Evolutionary conservation across 228 moss, liverwort and hornwort species (phyloP).

Genomic region (Sphagnum fallax): DNA sequence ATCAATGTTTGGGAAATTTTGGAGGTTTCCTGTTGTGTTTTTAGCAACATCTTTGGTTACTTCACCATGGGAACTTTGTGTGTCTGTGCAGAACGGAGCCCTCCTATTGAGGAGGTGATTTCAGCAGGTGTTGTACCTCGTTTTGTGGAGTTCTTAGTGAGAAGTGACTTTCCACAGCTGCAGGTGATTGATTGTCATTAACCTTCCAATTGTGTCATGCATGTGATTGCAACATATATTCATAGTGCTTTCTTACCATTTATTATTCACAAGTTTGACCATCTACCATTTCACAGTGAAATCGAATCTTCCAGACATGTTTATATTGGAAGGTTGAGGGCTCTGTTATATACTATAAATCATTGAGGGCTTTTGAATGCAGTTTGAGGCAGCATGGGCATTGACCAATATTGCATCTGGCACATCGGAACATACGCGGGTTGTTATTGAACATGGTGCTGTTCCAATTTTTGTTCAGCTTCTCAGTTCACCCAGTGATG

Average conservation of each 20-base stretch:
- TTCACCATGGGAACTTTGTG: too few relatives aligned
- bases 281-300: too few relatives aligned
- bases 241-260: too few relatives aligned
- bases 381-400: constrained; percentile 99
- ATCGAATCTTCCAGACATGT: too few relatives aligned
- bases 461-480: constrained; percentile 97
- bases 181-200: constrained; percentile 37
- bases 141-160: constrained; percentile 83
- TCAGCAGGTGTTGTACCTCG: constrained; percentile 95
- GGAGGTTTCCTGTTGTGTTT: too few relatives aligned
- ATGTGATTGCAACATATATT: too few relatives aligned
- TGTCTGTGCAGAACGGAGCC: constrained; percentile 65
- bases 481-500: constrained; percentile 86
- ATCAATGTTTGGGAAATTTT: too few relatives aligned
- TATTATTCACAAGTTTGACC: too few relatives aligned
- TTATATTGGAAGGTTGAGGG: too few relatives aligned
- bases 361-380: constrained; percentile 1
- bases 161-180: constrained; percentile 77
- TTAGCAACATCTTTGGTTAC: too few relatives aligned
- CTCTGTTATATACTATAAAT: too few relatives aligned
- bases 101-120: constrained; percentile 96
- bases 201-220: too few relatives aligned
- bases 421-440: constrained; percentile 93
- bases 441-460: constrained; percentile 90
- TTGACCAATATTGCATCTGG: constrained; percentile 96